phyloP scores from a whole-genome alignment of 176 grass and related monocot species.

The Themeda triandra region DNA sequence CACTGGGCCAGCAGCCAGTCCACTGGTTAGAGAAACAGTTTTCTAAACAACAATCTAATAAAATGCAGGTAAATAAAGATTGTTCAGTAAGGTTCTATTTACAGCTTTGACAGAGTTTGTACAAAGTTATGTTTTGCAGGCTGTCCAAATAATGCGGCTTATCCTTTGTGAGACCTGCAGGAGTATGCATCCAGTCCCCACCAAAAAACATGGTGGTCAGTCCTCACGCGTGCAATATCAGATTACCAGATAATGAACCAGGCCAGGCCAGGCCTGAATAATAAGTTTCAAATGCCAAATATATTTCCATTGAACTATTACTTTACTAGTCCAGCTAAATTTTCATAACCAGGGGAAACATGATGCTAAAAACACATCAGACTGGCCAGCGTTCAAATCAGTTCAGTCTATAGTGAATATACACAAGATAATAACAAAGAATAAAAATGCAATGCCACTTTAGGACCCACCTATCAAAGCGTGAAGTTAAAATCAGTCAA shows the following conservation, averaged over 20 bases:
- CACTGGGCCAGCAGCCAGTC: neutral
- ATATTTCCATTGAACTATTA: neutral
- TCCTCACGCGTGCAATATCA: neutral
- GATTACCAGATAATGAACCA: neutral
- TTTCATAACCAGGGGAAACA: constrained; percentile 21
- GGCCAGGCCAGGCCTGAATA: neutral
- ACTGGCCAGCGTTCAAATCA: neutral
- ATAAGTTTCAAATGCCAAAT: neutral
- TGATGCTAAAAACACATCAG: neutral
- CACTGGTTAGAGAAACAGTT: neutral
- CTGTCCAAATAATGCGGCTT: neutral
- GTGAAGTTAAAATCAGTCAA: neutral
- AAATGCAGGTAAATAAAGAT: constrained; percentile 4
- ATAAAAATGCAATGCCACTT: neutral
- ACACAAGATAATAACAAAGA: constrained; percentile 6
- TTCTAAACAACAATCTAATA: neutral
- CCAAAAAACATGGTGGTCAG: neutral
- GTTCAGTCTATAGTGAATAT: neutral
- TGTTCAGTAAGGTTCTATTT: neutral
- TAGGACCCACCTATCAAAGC: neutral
- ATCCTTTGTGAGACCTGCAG: neutral
- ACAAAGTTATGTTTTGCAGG: neutral
- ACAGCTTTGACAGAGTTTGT: neutral
- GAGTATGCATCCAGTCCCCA: neutral
- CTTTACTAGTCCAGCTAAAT: neutral